Evolutionary conservation across 2,329 filamentous ascomycete genomes (phyloP).

Genomic region (Aspergillus arachidicola): DNA sequence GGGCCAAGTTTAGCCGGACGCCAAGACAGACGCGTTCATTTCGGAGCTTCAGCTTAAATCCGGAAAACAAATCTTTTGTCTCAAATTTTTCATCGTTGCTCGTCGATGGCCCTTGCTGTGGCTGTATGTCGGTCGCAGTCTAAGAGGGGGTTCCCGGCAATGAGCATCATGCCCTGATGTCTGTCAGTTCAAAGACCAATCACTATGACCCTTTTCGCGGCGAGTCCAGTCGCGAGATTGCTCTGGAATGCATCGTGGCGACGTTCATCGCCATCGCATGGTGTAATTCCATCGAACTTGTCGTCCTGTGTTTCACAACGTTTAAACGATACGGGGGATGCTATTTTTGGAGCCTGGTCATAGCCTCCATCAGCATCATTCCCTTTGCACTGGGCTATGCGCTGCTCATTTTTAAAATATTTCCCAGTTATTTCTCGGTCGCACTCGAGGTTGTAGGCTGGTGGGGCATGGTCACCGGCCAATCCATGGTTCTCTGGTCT

Average conservation of each 20-base stretch:
- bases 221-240: background rate
- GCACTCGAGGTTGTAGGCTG: background rate
- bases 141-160: background rate
- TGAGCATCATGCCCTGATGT: background rate
- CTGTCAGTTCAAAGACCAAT: background rate
- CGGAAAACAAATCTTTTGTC: background rate
- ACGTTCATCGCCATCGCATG: background rate
- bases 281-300: conserved; percentile 1
- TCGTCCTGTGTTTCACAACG: background rate
- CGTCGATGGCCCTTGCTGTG: background rate
- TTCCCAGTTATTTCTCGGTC: background rate
- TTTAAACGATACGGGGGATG: conserved; percentile 1
- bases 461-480: conserved; percentile 5
- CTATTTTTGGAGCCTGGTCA: background rate
- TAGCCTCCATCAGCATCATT: background rate
- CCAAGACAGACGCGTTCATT: background rate
- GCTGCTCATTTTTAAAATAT: background rate
- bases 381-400: background rate
- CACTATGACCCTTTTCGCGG: background rate
- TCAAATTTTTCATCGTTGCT: background rate
- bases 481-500: conserved; percentile 2
- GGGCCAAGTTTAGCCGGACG: background rate
- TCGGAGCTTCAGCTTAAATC: background rate
- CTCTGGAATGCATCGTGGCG: background rate
- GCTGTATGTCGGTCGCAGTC: background rate